phyloP scores from a whole-genome alignment of 176 grass and related monocot species.

The Carex littledalei region DNA sequence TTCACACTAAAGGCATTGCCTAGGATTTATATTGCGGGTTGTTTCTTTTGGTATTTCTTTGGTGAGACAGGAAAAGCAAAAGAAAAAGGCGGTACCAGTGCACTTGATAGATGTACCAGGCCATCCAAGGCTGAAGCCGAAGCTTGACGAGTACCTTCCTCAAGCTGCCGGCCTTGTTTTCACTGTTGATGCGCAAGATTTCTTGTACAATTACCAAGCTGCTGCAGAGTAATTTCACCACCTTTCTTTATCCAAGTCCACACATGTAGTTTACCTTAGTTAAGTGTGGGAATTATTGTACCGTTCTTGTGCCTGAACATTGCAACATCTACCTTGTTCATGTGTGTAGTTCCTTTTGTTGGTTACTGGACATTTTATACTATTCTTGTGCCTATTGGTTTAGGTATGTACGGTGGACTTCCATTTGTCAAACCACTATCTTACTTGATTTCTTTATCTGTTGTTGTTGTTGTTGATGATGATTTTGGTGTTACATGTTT shows the following conservation, averaged over 20 bases:
- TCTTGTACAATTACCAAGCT: slow-evolving; percentile 73
- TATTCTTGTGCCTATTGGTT: neutral
- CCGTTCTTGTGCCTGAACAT: neutral
- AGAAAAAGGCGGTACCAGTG: slow-evolving; percentile 64
- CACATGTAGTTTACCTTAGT: too few species aligned
- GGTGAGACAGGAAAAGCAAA: slow-evolving; percentile 35
- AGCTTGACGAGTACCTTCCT: slow-evolving; percentile 81
- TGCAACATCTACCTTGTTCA: neutral
- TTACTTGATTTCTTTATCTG: neutral
- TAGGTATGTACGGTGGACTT: neutral
- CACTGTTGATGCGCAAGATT: slow-evolving; percentile 82
- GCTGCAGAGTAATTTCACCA: slow-evolving; percentile 66
- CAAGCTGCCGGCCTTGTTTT: slow-evolving; percentile 71
- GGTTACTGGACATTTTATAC: neutral
- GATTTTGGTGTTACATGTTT: neutral
- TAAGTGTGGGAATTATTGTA: neutral
- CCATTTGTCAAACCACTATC: neutral
- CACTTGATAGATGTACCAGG: slow-evolving; percentile 95
- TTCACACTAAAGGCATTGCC: neutral
- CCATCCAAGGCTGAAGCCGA: slow-evolving; percentile 83
- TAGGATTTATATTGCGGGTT: neutral
- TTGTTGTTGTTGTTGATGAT: neutral
- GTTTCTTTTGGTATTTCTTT: neutral
- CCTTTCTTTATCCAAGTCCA: slow-evolving; percentile 1
- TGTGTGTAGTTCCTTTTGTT: neutral